phyloP scores from a whole-genome alignment of 2,329 filamentous ascomycete species.

The Paecilomyces variotii region DNA sequence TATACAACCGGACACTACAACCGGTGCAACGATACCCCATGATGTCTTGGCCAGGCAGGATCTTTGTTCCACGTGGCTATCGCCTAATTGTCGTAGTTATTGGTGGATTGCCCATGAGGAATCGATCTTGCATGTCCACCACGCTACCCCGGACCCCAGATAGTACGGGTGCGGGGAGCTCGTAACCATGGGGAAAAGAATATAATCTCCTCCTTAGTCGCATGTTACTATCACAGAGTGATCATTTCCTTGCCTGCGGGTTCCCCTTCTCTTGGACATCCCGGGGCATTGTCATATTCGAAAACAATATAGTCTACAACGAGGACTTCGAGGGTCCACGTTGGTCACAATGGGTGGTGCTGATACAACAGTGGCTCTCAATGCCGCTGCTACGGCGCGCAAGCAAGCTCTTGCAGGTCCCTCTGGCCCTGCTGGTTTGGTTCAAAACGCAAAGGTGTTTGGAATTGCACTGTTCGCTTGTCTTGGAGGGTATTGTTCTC shows the following conservation, averaged over 20 bases:
- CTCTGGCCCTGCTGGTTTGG: conserved; percentile 44
- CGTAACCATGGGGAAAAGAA: not conserved
- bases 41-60: not conserved
- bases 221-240: not conserved
- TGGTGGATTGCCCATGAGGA: not conserved
- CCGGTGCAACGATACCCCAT: not conserved
- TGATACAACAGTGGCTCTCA: conserved; percentile 13
- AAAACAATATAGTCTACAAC: not conserved
- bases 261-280: not conserved
- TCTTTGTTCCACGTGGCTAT: not conserved
- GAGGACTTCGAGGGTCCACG: not conserved
- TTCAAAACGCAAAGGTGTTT: conserved; percentile 55
- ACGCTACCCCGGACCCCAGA: not conserved
- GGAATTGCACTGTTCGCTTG: conserved; percentile 55
- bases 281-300: not conserved
- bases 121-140: not conserved
- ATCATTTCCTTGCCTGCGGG: not conserved
- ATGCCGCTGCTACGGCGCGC: conserved; percentile 47
- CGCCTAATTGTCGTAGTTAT: not conserved
- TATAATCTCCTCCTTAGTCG: not conserved
- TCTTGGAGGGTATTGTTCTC: conserved; percentile 24
- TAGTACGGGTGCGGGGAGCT: not conserved
- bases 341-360: conserved; percentile 16
- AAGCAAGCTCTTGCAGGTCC: conserved; percentile 49
- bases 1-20: not conserved